Conservation (phyloP, 2,329 filamentous ascomycete genomes). For the Fusarium staphyleae region DNA sequence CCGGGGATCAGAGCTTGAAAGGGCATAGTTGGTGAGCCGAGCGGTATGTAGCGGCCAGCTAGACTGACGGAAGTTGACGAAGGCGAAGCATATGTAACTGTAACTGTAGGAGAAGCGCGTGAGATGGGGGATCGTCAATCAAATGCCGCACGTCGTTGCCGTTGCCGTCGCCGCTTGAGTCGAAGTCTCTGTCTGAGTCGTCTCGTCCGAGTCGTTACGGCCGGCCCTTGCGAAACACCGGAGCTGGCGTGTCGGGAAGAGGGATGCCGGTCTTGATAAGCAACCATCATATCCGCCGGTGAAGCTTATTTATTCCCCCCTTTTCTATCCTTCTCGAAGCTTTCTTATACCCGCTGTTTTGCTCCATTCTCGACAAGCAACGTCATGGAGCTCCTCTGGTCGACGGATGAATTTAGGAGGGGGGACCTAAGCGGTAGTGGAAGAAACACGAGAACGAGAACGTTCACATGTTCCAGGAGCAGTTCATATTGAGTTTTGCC, state of each 20-base stretch:
- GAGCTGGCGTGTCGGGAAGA: neutral
- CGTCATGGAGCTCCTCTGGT: slow-evolving; percentile 3
- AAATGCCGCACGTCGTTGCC: slow-evolving; percentile 21
- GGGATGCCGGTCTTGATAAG: neutral
- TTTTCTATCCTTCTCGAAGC: slow-evolving; percentile 29
- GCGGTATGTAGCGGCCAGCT: slow-evolving; percentile 26
- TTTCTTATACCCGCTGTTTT: slow-evolving; percentile 24
- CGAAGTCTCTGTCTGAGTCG: neutral
- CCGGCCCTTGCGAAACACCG: too few relatives aligned
- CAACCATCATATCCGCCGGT: neutral
- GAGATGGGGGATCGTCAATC: slow-evolving; percentile 9
- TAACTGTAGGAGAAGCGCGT: too few relatives aligned
- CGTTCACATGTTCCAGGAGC: slow-evolving; percentile 22
- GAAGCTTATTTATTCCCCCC: neutral
- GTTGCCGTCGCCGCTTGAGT: neutral
- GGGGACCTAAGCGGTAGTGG: too few relatives aligned
- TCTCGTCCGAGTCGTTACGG: neutral
- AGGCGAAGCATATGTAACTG: slow-evolving; percentile 3
- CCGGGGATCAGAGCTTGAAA: slow-evolving; percentile 20
- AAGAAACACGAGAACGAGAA: too few relatives aligned
- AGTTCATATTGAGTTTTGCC: slow-evolving; percentile 31
- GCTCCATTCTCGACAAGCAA: slow-evolving; percentile 14
- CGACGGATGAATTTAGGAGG: too few relatives aligned
- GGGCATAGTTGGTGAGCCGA: slow-evolving; percentile 11
- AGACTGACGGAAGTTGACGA: slow-evolving; percentile 26